phyloP scores from a whole-genome alignment of 805 yeast species.

The Zygotorulaspora chibaensis region DNA sequence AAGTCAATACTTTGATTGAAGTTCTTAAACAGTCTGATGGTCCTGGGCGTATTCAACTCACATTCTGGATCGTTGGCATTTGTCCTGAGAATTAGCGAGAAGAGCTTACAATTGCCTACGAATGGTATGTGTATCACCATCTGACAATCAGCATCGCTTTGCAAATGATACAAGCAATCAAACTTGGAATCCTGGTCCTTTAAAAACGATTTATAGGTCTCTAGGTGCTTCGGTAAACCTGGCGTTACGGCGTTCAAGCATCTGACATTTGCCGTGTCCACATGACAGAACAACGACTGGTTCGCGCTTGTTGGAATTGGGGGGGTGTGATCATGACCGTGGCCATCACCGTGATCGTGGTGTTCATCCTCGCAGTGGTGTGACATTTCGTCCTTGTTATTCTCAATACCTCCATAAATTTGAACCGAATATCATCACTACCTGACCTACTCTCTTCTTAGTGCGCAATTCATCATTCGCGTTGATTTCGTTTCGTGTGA shows the following conservation, averaged over 20 bases:
- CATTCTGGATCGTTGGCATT: slow-evolving; percentile 40
- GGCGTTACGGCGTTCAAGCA: slow-evolving; percentile 59
- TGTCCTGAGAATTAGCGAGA: slow-evolving; percentile 66
- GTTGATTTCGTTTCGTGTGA: no score
- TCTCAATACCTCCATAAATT: no score
- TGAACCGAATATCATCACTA: neutral
- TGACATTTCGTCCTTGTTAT: slow-evolving; percentile 24
- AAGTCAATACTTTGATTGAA: slow-evolving; percentile 62
- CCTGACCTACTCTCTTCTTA: neutral
- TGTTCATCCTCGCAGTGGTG: slow-evolving; percentile 34
- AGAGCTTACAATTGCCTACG: slow-evolving; percentile 66
- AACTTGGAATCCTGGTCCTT: slow-evolving; percentile 49
- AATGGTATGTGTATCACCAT: slow-evolving; percentile 76
- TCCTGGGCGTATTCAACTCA: slow-evolving; percentile 58
- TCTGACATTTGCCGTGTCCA: slow-evolving; percentile 55
- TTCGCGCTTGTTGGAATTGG: slow-evolving; percentile 68
- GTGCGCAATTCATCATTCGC: neutral
- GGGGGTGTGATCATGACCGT: slow-evolving; percentile 45
- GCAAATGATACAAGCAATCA: slow-evolving; percentile 42
- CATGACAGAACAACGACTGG: slow-evolving; percentile 60
- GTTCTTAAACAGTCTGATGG: slow-evolving; percentile 70
- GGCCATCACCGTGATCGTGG: slow-evolving; percentile 29
- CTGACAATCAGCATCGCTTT: slow-evolving; percentile 81
- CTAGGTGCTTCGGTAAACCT: slow-evolving; percentile 37
- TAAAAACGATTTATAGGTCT: slow-evolving; percentile 46